A percentile compares a stretch with the other conserved stretches of the same genome.
Conservation (phyloP, 352 stramenopile species). For the Phytophthora sp. region DNA sequence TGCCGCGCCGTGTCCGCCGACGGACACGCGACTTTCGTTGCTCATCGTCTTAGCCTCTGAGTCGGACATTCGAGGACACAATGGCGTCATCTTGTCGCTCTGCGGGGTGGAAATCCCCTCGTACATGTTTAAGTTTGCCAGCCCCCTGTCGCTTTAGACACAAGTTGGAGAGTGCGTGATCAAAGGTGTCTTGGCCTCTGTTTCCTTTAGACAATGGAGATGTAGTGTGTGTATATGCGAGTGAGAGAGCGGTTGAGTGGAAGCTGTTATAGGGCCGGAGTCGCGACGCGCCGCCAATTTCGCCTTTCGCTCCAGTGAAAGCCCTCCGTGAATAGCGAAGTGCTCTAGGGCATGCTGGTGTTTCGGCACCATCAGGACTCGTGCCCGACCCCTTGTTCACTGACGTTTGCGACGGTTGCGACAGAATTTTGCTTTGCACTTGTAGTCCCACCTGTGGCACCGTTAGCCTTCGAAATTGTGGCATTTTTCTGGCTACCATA, state of each 20-base stretch:
- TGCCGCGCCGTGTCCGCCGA: slow-evolving; percentile 29
- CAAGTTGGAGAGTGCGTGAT: not conserved
- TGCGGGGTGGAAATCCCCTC: slow-evolving; percentile 40
- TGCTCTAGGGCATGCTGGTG: slow-evolving; percentile 8
- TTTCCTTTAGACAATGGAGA: not conserved
- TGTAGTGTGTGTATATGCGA: too few relatives aligned
- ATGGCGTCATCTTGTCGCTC: slow-evolving; percentile 24
- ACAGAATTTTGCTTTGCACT: slow-evolving; percentile 30
- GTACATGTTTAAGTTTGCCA: slow-evolving; percentile 33
- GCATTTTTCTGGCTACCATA: not conserved
- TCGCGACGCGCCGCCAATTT: too few relatives aligned
- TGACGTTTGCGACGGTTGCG: slow-evolving; percentile 11
- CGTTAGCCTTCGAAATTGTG: not conserved
- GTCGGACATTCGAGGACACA: slow-evolving; percentile 37
- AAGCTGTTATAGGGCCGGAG: too few relatives aligned
- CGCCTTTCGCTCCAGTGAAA: too few relatives aligned
- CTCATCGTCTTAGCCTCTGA: slow-evolving; percentile 31
- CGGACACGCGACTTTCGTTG: slow-evolving; percentile 21
- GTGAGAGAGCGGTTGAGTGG: not conserved
- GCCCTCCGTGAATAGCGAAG: slow-evolving; percentile 16
- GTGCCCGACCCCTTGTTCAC: slow-evolving; percentile 22
- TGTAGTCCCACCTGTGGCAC: slow-evolving; percentile 17
- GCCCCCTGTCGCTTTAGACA: slow-evolving; percentile 25
- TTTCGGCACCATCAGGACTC: slow-evolving; percentile 30
- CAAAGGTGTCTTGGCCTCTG: too few relatives aligned